These are phyloP conservation scores for Apocynum venetum DNA, from an alignment of 257 asterid species.

Conservation along the genomic window DNA sequence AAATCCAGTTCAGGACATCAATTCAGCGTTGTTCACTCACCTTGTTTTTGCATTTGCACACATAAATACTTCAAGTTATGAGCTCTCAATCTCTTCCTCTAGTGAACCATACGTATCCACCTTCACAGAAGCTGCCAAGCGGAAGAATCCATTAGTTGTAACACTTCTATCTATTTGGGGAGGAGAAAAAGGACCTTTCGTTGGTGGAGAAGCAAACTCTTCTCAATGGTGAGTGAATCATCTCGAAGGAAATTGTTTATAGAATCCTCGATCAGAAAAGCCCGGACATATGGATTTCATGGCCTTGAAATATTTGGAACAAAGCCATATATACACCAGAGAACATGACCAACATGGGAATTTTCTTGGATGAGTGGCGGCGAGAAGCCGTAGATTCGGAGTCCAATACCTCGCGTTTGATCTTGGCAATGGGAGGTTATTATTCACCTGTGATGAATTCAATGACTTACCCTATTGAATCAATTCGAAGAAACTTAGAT, in stretches of 20 bases:
- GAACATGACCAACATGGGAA: constrained; percentile 27
- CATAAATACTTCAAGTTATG: constrained; percentile 23
- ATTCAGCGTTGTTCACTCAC: constrained; percentile 37
- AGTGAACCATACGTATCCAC: constrained; percentile 27
- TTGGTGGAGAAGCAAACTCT: constrained; percentile 15
- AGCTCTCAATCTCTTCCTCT: constrained; percentile 20
- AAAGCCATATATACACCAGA: constrained; percentile 13
- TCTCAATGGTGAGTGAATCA: constrained; percentile 19
- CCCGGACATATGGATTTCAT: constrained; percentile 26
- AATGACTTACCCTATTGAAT: constrained; percentile 22
- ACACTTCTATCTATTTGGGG: constrained; percentile 28
- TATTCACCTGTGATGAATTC: constrained; percentile 24
- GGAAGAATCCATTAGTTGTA: constrained; percentile 32
- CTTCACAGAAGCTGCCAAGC: constrained; percentile 28
- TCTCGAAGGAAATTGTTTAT: constrained; percentile 25
- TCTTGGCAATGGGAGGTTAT: constrained; percentile 28
- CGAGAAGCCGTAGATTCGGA: constrained; percentile 25
- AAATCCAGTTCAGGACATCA: constrained; percentile 31
- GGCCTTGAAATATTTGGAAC: constrained; percentile 22
- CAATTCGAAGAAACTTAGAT: constrained; percentile 24
- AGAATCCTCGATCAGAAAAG: constrained; percentile 20
- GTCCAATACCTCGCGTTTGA: constrained; percentile 1
- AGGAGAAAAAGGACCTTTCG: background rate
- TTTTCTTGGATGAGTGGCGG: constrained; percentile 36
- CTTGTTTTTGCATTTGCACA: constrained; percentile 28